Conservation (phyloP, 257 asterid species). For the Jacaranda mimosifolia region DNA sequence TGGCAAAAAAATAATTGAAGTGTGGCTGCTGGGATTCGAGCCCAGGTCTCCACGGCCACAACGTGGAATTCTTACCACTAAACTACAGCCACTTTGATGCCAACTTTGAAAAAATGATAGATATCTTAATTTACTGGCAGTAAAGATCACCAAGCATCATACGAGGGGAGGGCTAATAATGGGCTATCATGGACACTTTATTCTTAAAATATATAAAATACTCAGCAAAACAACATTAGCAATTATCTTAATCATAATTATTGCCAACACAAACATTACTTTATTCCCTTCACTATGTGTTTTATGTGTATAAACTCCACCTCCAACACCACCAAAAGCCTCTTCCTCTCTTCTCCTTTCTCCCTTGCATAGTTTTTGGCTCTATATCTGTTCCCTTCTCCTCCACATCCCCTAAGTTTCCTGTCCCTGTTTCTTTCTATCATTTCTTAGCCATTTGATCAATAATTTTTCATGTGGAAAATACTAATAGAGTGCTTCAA, state of each 20-base stretch:
- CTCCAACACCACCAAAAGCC: constrained; percentile 40
- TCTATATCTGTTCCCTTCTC: neutral
- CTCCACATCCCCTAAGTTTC: neutral
- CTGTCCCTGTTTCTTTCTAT: neutral
- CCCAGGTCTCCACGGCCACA: constrained; percentile 99
- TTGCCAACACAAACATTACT: constrained; percentile 34
- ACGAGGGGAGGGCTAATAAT: neutral
- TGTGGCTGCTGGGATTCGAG: constrained; percentile 99
- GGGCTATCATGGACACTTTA: constrained; percentile 3
- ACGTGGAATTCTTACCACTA: constrained; percentile 97
- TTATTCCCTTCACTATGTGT: constrained; percentile 33
- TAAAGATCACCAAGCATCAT: no score
- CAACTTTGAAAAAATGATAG: neutral
- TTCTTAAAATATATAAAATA: constrained; percentile 1
- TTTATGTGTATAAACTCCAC: constrained; percentile 46
- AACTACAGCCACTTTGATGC: constrained; percentile 75
- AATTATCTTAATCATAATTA: constrained; percentile 41
- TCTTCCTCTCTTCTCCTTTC: constrained; percentile 27
- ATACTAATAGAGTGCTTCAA: neutral
- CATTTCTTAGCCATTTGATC: no score
- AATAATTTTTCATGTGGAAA: constrained; percentile 38
- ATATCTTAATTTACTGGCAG: neutral
- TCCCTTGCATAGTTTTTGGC: neutral
- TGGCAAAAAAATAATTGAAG: neutral
- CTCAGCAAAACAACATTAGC: neutral